Base-by-base conservation (phyloP, 495 filamentous ascomycete genomes). In the Aspergillus biplanus region DNA sequence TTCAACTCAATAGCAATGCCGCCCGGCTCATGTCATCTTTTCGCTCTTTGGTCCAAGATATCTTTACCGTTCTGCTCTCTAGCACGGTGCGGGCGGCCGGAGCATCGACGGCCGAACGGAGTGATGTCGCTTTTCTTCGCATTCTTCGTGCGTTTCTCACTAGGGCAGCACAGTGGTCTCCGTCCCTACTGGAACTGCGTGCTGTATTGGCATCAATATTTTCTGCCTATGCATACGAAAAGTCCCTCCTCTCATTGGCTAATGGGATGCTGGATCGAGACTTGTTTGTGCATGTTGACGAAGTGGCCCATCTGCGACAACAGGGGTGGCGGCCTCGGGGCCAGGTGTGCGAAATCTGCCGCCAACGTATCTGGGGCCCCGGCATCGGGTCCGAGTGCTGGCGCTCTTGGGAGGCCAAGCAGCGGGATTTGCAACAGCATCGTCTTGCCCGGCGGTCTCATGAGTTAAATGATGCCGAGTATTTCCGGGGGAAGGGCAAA, bases 181-280 rank as follows among this genome's bases (percentile, higher is more conserved):
- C 95, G 0, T 94, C 90, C 32, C 85, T 98, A 0, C 88, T 90
- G 5, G 93, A 98, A 69, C 81, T 99, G 12, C 89, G 96, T 31
- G 83, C 86, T 47, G 93, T 97, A 2, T 83, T 99, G 4, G 80
- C 86, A 2, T 92, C 91, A 7, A 92, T 99, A 50, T 99, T 99
- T 74, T 88, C 94, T 2, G 93, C 96, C 0, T 98, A 99, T 69
- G 87, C 92, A 0, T 97, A 97, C 71, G 96, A 98, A 72, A 89
- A 91, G 67, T 91, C 90, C 5, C 89, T 99, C 12, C 82, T 98
- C 18, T 81, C 85, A 3, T 86, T 99, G 13, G 91, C 96, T 11
- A 94, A 93, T 73, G 84, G 86, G 16, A 85, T 99, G 63, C 80
- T 99, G 1, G 93, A 97, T 61, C 89, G 93, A 64, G 92, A 96